A percentile compares a stretch with the other conserved stretches of the same genome.
phyloP scores from a whole-genome alignment of 257 asterid genomes.

The Solanum lignicaule region DNA sequence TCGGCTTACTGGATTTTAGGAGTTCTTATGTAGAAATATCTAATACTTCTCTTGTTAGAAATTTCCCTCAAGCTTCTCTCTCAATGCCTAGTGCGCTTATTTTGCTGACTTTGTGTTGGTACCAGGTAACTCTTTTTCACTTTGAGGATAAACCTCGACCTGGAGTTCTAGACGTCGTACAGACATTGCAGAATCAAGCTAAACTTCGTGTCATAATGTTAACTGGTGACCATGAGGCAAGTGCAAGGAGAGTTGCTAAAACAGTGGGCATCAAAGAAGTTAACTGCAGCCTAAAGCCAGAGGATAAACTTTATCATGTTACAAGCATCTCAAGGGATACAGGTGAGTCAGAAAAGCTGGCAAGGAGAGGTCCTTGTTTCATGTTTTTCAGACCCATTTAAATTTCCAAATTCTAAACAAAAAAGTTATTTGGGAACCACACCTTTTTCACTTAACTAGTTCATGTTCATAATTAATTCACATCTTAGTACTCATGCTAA shows the following conservation, averaged over 20 bases:
- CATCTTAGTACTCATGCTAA: background rate
- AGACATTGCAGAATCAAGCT: slow-evolving; percentile 57
- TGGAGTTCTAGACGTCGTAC: slow-evolving; percentile 63
- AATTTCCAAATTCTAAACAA: background rate
- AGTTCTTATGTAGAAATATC: background rate
- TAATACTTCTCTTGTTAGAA: background rate
- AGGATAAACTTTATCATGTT: slow-evolving; percentile 91
- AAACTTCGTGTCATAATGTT: slow-evolving; percentile 87
- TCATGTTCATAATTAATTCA: background rate
- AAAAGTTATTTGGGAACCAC: background rate
- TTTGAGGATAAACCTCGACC: slow-evolving; percentile 85
- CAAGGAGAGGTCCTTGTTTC: background rate
- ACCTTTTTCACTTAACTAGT: background rate
- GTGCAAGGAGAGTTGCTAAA: slow-evolving; percentile 91
- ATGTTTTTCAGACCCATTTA: background rate
- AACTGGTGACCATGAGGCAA: slow-evolving; percentile 92
- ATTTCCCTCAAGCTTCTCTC: background rate
- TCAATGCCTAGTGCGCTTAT: background rate
- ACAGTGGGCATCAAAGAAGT: slow-evolving; percentile 90
- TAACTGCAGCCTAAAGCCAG: slow-evolving; percentile 82
- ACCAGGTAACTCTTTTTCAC: slow-evolving; percentile 89
- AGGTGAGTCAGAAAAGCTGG: slow-evolving; percentile 26
- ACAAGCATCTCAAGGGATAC: slow-evolving; percentile 74
- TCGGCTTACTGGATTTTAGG: background rate
- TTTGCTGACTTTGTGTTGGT: background rate